These are phyloP conservation scores for Erigeron philadelphicus DNA, from an alignment of 140 eudicot genomes.

Conservation along the genomic window DNA sequence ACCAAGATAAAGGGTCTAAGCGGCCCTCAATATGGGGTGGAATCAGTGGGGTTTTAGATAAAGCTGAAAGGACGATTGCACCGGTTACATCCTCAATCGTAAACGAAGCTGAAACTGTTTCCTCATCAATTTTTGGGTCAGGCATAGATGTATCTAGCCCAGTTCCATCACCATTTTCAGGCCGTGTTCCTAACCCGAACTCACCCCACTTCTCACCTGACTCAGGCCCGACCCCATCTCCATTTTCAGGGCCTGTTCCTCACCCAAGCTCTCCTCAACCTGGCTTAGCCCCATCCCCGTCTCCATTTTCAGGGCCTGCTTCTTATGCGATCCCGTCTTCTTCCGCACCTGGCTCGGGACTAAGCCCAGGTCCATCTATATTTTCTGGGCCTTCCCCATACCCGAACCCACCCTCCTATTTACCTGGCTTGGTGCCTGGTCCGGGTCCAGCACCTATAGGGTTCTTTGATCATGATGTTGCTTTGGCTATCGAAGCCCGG, in stretches of 20 bases:
- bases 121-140: constrained; percentile 3
- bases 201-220: neutral
- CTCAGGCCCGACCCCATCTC: neutral
- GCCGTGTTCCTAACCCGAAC: neutral
- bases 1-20: neutral
- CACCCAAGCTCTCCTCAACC: neutral
- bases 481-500: constrained; percentile 31
- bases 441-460: constrained; percentile 12
- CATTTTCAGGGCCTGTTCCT: constrained; percentile 4
- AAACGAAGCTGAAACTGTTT: constrained; percentile 17
- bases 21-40: constrained; percentile 20
- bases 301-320: neutral
- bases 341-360: neutral
- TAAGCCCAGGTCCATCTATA: neutral
- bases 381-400: constrained; percentile 3
- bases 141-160: neutral
- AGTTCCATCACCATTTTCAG: constrained; percentile 8
- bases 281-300: neutral
- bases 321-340: neutral
- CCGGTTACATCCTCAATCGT: constrained; percentile 19
- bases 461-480: constrained; percentile 32
- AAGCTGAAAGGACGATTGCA: constrained; percentile 7
- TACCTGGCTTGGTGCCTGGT: neutral
- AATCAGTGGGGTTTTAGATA: neutral
- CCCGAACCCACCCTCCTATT: neutral